A percentile compares a stretch with the other conserved stretches of the same genome.
Conservation (phyloP, 2,329 filamentous ascomycete genomes). For the Hysterium pulicare region DNA sequence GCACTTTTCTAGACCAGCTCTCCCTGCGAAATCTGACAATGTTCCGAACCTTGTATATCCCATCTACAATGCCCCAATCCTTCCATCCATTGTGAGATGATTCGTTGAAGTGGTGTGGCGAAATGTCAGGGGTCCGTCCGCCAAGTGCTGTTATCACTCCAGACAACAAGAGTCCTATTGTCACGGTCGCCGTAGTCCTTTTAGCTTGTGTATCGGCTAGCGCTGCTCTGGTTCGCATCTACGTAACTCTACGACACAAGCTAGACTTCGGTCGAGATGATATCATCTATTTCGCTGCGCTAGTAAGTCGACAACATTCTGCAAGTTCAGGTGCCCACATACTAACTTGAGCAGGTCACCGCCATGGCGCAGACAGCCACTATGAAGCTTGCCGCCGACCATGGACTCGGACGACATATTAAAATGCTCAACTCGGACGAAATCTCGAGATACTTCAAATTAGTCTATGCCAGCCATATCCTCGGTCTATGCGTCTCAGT, state of each 20-base stretch:
- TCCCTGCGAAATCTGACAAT: too few relatives aligned
- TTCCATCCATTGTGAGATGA: too few relatives aligned
- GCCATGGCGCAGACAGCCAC: not conserved
- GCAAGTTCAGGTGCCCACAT: not conserved
- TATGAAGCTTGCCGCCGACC: not conserved
- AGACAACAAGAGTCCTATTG: not conserved
- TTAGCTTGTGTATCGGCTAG: not conserved
- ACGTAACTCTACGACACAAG: not conserved
- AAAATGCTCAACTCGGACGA: not conserved
- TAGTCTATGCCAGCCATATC: not conserved
- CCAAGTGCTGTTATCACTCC: not conserved
- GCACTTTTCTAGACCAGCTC: too few relatives aligned
- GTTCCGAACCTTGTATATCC: too few relatives aligned
- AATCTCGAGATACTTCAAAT: not conserved
- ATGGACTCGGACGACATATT: not conserved
- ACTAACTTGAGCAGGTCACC: not conserved
- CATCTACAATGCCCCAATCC: too few relatives aligned
- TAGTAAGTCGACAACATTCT: not conserved
- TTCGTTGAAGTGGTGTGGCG: too few relatives aligned
- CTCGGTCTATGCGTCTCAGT: not conserved
- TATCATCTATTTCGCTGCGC: not conserved
- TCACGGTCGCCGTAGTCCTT: not conserved
- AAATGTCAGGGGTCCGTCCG: too few relatives aligned
- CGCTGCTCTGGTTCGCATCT: not conserved
- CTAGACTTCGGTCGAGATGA: not conserved